A percentile compares a stretch with the other conserved stretches of the same genome.
Evolutionary conservation across 352 stramenopile species (phyloP).

Genomic region (Globisporangium cylindrosporum): DNA sequence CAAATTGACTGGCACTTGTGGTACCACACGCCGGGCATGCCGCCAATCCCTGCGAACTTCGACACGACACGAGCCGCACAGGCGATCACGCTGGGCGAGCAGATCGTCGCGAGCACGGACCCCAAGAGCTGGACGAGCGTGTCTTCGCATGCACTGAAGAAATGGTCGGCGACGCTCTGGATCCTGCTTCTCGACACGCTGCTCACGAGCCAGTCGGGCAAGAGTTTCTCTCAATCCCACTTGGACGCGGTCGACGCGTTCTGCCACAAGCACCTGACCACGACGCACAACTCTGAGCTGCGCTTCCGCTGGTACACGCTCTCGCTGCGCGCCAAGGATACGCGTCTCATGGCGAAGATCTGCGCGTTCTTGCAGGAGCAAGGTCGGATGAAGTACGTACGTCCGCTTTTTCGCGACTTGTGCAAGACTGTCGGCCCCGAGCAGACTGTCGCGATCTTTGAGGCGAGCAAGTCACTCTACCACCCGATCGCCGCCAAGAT

Average conservation of each 20-base stretch:
- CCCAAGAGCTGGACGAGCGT: conserved; percentile 26
- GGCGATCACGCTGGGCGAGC: conserved; percentile 40
- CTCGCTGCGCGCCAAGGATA: conserved; percentile 44
- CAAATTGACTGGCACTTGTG: conserved; percentile 93
- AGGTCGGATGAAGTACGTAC: conserved; percentile 76
- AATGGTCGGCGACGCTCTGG: conserved; percentile 51
- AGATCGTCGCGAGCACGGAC: conserved; percentile 29
- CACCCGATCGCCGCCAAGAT: conserved; percentile 74
- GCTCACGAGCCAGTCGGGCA: conserved; percentile 17
- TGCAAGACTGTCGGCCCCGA: conserved; percentile 32
- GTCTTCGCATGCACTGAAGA: conserved; percentile 3
- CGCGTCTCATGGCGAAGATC: conserved; percentile 37
- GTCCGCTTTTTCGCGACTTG: conserved; percentile 62
- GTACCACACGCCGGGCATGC: conserved; percentile 90
- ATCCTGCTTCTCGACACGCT: conserved; percentile 63
- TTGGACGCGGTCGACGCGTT: conserved; percentile 64
- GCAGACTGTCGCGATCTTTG: conserved; percentile 33
- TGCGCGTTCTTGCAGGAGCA: conserved; percentile 60
- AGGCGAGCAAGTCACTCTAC: conserved; percentile 56
- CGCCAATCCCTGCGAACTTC: conserved; percentile 78
- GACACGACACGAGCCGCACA: conserved; percentile 76
- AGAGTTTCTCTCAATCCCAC: conserved; percentile 16
- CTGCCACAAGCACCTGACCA: conserved; percentile 38
- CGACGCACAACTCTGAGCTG: conserved; percentile 63
- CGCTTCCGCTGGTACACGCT: conserved; percentile 73